Evolutionary conservation across 768 basidiomycete species (phyloP).

Genomic region (Coprinopsis cinerea): DNA sequence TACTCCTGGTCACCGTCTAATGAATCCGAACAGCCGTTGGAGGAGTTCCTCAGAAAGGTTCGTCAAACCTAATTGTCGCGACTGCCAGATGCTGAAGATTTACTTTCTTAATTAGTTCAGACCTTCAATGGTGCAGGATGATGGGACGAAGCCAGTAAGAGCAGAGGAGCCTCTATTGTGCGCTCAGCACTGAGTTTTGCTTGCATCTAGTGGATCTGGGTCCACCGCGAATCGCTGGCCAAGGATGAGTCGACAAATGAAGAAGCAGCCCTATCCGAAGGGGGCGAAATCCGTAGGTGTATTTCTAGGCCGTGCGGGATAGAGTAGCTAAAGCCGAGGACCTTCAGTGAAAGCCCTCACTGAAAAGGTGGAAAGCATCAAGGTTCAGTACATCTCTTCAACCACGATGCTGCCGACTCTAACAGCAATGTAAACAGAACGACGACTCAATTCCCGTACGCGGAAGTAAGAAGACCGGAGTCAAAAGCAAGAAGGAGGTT

Average conservation of each 20-base stretch:
- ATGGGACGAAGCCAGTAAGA: conserved; percentile 75
- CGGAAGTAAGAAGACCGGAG: conserved; percentile 66
- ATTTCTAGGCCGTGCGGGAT: no score
- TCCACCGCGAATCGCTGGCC: conserved; percentile 30
- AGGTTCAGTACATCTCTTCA: conserved; percentile 32
- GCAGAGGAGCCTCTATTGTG: conserved; percentile 17
- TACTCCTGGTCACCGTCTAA: conserved; percentile 55
- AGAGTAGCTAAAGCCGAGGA: neutral
- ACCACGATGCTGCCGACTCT: neutral
- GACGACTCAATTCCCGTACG: conserved; percentile 61
- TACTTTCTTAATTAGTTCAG: conserved; percentile 41
- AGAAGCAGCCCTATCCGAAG: conserved; percentile 43
- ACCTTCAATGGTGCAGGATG: conserved; percentile 74
- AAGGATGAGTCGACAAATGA: conserved; percentile 14
- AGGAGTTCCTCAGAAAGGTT: conserved; percentile 55
- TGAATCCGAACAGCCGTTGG: conserved; percentile 33
- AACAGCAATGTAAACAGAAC: no score
- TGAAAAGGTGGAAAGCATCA: conserved; percentile 52
- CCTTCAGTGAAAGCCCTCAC: conserved; percentile 52
- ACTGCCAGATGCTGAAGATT: conserved; percentile 1
- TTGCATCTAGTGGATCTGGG: conserved; percentile 61
- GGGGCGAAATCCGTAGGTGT: conserved; percentile 35
- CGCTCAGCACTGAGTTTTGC: neutral
- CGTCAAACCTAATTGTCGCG: conserved; percentile 8
- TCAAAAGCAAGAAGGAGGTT: conserved; percentile 69